phyloP scores from a whole-genome alignment of 352 stramenopile genomes.

The Globisporangium carolinianum region DNA sequence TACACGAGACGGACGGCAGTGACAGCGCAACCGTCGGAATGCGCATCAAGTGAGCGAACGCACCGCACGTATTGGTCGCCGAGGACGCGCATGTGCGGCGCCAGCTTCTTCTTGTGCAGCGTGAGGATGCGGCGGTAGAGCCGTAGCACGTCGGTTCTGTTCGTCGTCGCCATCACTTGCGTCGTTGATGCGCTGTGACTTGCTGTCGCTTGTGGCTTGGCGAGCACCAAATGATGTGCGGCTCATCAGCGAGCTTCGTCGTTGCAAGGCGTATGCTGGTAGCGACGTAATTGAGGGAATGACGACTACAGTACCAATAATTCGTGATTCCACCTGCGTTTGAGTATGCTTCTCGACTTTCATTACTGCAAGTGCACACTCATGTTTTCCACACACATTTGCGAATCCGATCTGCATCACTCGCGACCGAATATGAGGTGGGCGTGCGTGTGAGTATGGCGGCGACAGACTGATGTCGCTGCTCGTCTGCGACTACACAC shows the following conservation, averaged over 20 bases:
- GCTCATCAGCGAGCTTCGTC: background rate
- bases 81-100: constrained; percentile 76
- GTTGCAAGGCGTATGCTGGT: background rate
- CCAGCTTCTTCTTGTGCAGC: constrained; percentile 67
- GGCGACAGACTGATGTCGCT: no score
- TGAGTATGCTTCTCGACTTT: no score
- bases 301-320: no score
- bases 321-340: no score
- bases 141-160: constrained; percentile 38
- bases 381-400: no score
- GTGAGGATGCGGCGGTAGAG: constrained; percentile 78
- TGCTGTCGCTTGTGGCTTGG: background rate
- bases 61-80: constrained; percentile 79
- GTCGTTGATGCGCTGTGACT: background rate
- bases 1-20: no score
- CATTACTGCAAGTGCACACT: no score
- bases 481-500: no score
- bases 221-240: no score
- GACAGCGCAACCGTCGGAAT: background rate
- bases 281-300: background rate
- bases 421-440: no score
- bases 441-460: no score
- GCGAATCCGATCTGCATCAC: no score
- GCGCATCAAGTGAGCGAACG: background rate
- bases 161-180: constrained; percentile 18